phyloP scores from a whole-genome alignment of 805 yeast genomes.

The Huiozyma naganishii region DNA sequence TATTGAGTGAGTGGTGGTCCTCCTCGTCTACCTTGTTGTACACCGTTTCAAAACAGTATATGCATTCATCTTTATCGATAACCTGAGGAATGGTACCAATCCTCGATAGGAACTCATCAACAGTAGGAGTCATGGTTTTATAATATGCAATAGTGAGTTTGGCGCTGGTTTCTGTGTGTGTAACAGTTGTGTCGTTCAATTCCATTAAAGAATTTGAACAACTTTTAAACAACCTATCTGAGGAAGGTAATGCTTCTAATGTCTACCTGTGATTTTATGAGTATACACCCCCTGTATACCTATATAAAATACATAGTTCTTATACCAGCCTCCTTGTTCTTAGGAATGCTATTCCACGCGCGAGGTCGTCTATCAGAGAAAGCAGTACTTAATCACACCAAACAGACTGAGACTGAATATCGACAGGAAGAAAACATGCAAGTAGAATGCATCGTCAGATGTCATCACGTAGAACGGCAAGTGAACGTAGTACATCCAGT shows the following conservation, averaged over 20 bases:
- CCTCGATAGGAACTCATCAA: constrained; percentile 1
- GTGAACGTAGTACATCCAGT: constrained; percentile 37
- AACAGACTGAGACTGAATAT: constrained; percentile 30
- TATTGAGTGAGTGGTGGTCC: constrained; percentile 37
- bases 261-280: no score
- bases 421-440: constrained; percentile 30
- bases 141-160: no score
- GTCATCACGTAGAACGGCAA: constrained; percentile 37
- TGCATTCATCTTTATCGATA: constrained; percentile 82
- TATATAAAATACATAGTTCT: no score
- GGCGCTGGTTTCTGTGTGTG: no score
- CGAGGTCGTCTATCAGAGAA: constrained; percentile 6
- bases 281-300: no score
- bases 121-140: no score
- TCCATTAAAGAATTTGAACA: no score
- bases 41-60: constrained; percentile 71
- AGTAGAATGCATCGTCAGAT: constrained; percentile 30
- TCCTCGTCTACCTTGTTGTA: constrained; percentile 28
- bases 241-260: no score
- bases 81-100: constrained; percentile 23
- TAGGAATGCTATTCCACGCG: no score
- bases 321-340: no score
- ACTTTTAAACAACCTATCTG: no score
- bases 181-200: no score
- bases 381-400: constrained; percentile 27